Base-by-base conservation (phyloP, 495 filamentous ascomycete genomes). In the Tetracladium setigerum region DNA sequence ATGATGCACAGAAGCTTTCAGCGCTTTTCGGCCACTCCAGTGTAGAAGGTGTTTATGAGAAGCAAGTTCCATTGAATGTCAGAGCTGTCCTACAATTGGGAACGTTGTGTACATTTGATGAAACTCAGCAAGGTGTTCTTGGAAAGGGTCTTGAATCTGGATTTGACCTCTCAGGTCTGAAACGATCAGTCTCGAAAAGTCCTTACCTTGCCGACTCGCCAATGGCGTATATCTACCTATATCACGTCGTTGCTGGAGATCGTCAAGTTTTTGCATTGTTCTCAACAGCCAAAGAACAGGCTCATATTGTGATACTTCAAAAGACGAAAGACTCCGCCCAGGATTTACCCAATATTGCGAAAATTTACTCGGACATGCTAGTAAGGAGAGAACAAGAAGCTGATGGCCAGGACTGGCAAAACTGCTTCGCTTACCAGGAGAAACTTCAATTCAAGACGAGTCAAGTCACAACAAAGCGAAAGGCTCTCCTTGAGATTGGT, bases 21-120 rank as follows among this genome's bases (percentile, higher is more conserved):
- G 62, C 78, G 7, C 71, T 97, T 12, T 87, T 95, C 67, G 84
- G 91, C 51, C 92, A 99, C 62, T 82, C 88, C 0, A 95, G 88
- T 58, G 84, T 97, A 5, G 92, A 99, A 62, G 92, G 94, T 19
- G 86, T 97, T 13, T 99, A 99, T 60, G 94, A 99, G 60, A 90
- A 83, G 60, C 84, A 95, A 50, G 73, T 99, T 4, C 87, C 94
- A 8, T 69, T 95, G 27, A 85, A 83, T 49, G 70, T 91, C 22
- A 77, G 90, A 35, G 92, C 89, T 10, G 72, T 97, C 30, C 73
- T 99, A 13, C 83, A 95, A 54, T 73, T 99, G 2, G 92, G 92
- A 34, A 95, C 83, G 60, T 68, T 83, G n/a, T 99, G 92, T 64
- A 95, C 90, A 13, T 95, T 97, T 57, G 90, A 99, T 59, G 83